Percentiles rank a stretch among this genome's conserved stretches.
Conservation (phyloP, 108 stramenopile species). For the Skeletonema grethae region DNA sequence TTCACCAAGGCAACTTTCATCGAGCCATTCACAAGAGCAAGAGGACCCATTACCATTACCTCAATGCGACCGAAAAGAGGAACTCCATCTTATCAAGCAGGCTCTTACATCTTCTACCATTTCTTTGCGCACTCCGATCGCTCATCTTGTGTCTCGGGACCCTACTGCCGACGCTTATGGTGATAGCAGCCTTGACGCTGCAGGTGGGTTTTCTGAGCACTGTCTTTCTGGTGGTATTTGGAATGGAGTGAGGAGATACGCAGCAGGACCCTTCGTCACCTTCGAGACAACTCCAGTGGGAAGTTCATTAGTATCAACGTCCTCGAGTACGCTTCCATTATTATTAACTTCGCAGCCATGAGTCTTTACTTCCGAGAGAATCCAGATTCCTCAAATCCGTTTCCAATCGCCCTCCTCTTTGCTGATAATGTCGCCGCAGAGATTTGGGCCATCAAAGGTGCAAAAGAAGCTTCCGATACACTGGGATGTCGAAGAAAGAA, state of each 20-base stretch:
- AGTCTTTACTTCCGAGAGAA: neutral
- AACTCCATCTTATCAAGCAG: slow-evolving; percentile 15
- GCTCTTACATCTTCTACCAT: neutral
- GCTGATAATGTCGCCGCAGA: slow-evolving; percentile 8
- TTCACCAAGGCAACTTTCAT: neutral
- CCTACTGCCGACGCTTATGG: neutral
- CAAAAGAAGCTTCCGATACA: no score
- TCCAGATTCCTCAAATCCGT: neutral
- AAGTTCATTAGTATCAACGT: no score
- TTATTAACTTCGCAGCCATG: slow-evolving; percentile 11
- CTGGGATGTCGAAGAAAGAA: slow-evolving; percentile 9
- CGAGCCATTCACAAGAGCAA: neutral
- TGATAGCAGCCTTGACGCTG: slow-evolving; percentile 5
- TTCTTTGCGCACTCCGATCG: neutral
- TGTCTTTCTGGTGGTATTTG: slow-evolving; percentile 23
- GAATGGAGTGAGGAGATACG: slow-evolving; percentile 9
- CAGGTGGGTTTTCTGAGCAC: no score
- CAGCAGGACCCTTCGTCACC: neutral
- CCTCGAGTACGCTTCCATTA: slow-evolving; percentile 13
- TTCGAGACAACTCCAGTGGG: neutral
- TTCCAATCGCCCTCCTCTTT: slow-evolving; percentile 3
- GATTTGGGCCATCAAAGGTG: no score
- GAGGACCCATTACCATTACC: neutral
- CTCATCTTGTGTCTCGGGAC: neutral
- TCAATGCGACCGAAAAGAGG: slow-evolving; percentile 3